Percentiles rank a stretch among this genome's conserved stretches.
Evolutionary conservation across 495 filamentous ascomycete genomes (phyloP).

Genomic region (Xylaria sp.): DNA sequence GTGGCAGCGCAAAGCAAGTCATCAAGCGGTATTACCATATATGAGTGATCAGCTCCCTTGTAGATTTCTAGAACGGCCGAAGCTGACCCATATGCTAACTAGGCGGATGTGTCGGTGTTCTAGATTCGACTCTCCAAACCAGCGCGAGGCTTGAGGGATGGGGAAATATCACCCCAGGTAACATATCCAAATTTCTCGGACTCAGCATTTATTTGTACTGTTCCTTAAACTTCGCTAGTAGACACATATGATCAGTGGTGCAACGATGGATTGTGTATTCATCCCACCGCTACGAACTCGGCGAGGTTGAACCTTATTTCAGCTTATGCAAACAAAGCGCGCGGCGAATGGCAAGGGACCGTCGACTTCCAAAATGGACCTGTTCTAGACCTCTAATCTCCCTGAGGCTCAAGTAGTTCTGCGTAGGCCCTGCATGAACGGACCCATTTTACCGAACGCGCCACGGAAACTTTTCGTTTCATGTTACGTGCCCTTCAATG

Average conservation of each 20-base stretch:
- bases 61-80: constrained; percentile 15
- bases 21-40: neutral
- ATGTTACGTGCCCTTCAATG: neutral
- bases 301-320: neutral
- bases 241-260: neutral
- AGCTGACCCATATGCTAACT: neutral
- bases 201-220: neutral
- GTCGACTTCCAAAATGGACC: neutral
- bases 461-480: neutral
- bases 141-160: constrained; percentile 1
- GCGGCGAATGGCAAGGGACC: neutral
- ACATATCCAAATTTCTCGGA: neutral
- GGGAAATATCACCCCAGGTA: neutral
- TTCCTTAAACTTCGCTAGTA: neutral
- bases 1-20: constrained; percentile 2
- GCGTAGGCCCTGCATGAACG: constrained; percentile 7
- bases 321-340: neutral
- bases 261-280: neutral
- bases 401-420: constrained; percentile 13
- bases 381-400: constrained; percentile 3
- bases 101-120: constrained; percentile 5
- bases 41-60: neutral
- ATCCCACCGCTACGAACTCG: neutral
- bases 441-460: neutral
- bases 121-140: constrained; percentile 4